Conservation (phyloP, 2,329 filamentous ascomycete genomes). For the Colletotrichum lini region DNA sequence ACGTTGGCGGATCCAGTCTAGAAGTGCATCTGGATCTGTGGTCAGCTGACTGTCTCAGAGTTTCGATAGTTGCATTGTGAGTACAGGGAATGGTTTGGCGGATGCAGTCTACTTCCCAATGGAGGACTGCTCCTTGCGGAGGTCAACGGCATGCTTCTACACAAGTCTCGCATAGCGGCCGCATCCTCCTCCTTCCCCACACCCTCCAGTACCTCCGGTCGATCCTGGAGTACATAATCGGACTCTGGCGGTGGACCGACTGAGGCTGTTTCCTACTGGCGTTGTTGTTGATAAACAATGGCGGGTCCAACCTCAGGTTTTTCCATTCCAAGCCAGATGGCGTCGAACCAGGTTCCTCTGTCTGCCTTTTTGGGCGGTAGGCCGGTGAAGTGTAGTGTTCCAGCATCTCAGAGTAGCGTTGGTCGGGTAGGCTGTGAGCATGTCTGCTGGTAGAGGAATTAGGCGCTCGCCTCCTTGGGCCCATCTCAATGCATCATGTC, state of each 20-base stretch:
- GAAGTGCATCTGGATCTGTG: constrained; percentile 48
- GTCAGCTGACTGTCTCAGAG: neutral
- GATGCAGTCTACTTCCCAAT: constrained; percentile 21
- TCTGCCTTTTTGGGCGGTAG: constrained; percentile 8
- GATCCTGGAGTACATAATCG: constrained; percentile 52
- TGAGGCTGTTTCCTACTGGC: constrained; percentile 50
- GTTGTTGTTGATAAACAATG: constrained; percentile 53
- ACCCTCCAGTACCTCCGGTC: constrained; percentile 49
- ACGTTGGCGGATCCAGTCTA: constrained; percentile 55
- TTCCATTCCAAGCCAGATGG: constrained; percentile 52
- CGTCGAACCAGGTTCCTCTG: constrained; percentile 47
- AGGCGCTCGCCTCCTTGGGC: constrained; percentile 46
- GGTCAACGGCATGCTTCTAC: constrained; percentile 47
- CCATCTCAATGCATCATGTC: constrained; percentile 52
- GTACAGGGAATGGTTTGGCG: too few species aligned
- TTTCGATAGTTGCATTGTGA: too few species aligned
- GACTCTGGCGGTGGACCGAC: constrained; percentile 46
- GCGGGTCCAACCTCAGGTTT: constrained; percentile 23
- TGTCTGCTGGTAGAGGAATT: constrained; percentile 49
- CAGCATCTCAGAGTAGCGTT: constrained; percentile 52
- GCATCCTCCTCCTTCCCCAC: constrained; percentile 42
- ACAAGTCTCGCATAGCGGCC: constrained; percentile 36
- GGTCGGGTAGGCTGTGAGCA: constrained; percentile 47
- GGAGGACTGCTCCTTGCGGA: constrained; percentile 47
- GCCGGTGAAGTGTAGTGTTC: constrained; percentile 46